Conservation (phyloP, 257 asterid species). For the Sherardia arvensis region DNA sequence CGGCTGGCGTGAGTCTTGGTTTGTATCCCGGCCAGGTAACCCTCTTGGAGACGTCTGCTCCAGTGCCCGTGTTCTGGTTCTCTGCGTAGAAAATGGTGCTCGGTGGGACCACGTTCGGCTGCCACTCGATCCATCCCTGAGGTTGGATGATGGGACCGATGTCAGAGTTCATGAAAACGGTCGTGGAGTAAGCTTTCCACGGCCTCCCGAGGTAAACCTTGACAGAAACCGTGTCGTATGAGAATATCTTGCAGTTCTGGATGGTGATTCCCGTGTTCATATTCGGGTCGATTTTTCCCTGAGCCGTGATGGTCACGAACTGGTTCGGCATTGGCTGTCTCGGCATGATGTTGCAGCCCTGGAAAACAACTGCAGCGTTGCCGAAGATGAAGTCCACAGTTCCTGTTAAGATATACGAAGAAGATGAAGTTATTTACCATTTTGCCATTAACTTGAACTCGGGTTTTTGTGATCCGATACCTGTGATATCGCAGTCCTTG, state of each 20-base stretch:
- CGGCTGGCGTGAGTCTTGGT: conserved; percentile 22
- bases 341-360: conserved; percentile 59
- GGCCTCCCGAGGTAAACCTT: conserved; percentile 65
- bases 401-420: conserved; percentile 31
- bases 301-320: conserved; percentile 70
- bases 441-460: too few species aligned
- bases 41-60: conserved; percentile 31
- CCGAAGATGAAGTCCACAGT: conserved; percentile 84
- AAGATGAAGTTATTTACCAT: too few species aligned
- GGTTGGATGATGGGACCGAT: conserved; percentile 48
- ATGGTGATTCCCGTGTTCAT: conserved; percentile 56
- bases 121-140: conserved; percentile 65
- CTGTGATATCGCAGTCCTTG: conserved; percentile 49
- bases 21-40: conserved; percentile 62
- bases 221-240: conserved; percentile 28
- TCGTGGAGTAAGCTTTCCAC: conserved; percentile 53
- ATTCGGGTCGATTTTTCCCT: conserved; percentile 59
- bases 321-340: conserved; percentile 59
- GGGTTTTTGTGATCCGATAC: too few species aligned
- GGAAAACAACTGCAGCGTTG: conserved; percentile 55
- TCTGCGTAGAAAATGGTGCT: conserved; percentile 54
- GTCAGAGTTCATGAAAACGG: conserved; percentile 40
- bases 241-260: conserved; percentile 39
- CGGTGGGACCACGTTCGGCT: conserved; percentile 29
- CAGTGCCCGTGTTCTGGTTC: conserved; percentile 56